phyloP scores from a whole-genome alignment of 257 asterid species.

The Nicotiana obtusifolia region DNA sequence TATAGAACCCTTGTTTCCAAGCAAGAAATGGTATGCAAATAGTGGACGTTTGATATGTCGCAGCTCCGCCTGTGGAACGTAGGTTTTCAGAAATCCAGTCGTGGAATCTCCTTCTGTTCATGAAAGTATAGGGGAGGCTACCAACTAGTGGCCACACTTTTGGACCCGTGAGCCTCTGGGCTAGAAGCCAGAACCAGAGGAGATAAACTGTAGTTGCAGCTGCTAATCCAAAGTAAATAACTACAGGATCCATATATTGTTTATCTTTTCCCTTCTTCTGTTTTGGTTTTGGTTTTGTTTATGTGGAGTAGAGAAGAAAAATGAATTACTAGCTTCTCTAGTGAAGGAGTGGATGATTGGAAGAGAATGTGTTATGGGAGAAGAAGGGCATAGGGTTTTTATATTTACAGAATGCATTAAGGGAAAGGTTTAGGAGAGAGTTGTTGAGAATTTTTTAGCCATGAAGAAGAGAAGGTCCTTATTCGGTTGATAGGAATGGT shows the following conservation, averaged over 20 bases:
- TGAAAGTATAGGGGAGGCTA: constrained; percentile 58
- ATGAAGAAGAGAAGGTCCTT: background rate
- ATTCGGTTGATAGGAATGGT: constrained; percentile 12
- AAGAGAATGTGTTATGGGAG: constrained; percentile 17
- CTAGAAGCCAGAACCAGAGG: constrained; percentile 55
- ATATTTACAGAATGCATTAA: constrained; percentile 22
- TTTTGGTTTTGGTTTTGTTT: background rate
- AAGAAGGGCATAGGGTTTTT: constrained; percentile 1
- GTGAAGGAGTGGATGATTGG: background rate
- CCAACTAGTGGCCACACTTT: constrained; percentile 64
- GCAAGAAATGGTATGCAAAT: constrained; percentile 66
- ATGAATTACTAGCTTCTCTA: too few relatives aligned
- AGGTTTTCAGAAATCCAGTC: constrained; percentile 80
- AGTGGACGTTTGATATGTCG: constrained; percentile 74
- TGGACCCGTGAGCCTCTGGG: constrained; percentile 65
- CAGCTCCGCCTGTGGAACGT: constrained; percentile 40
- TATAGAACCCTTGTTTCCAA: constrained; percentile 56
- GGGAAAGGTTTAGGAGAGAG: constrained; percentile 12
- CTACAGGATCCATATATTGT: constrained; percentile 33
- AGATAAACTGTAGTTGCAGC: constrained; percentile 46
- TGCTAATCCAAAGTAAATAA: constrained; percentile 15
- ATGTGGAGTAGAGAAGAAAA: constrained; percentile 9
- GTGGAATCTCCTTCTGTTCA: constrained; percentile 56
- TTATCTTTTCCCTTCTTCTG: background rate
- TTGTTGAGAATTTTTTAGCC: constrained; percentile 3